Evolutionary conservation across 805 yeast genomes (phyloP).

Genomic region (Ogataea paraovalis): DNA sequence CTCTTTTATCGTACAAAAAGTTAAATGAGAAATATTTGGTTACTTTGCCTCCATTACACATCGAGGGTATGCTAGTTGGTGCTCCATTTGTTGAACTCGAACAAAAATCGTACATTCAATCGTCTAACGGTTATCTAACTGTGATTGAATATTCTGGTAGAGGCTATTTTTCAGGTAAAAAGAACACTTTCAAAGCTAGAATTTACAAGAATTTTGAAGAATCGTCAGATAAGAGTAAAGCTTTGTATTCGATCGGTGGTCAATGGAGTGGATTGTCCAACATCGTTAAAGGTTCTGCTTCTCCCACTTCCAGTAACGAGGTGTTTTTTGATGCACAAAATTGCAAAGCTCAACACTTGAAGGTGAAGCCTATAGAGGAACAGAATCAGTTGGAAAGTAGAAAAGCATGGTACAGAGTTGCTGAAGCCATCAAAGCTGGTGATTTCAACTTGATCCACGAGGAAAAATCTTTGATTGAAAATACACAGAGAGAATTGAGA

Average conservation of each 20-base stretch:
- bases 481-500: constrained; percentile 78
- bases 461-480: constrained; percentile 77
- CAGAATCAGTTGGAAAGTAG: constrained; percentile 83
- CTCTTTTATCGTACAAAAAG: constrained; percentile 61
- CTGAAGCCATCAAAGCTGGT: constrained; percentile 74
- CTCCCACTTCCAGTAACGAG: constrained; percentile 41
- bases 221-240: constrained; percentile 48
- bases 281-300: constrained; percentile 52
- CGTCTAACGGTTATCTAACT: constrained; percentile 72
- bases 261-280: constrained; percentile 86
- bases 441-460: constrained; percentile 71
- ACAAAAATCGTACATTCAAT: constrained; percentile 79
- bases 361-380: constrained; percentile 75
- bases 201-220: constrained; percentile 55
- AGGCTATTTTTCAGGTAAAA: constrained; percentile 94
- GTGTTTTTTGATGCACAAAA: constrained; percentile 62
- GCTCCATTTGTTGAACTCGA: constrained; percentile 94
- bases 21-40: constrained; percentile 66
- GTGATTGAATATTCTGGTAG: constrained; percentile 81
- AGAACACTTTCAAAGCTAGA: constrained; percentile 86
- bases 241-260: constrained; percentile 77
- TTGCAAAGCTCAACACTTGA: constrained; percentile 48
- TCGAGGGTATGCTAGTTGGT: constrained; percentile 88
- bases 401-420: constrained; percentile 86
- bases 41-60: constrained; percentile 92